phyloP scores from a whole-genome alignment of 2,329 filamentous ascomycete genomes.

The Stachybotrys chartarum region DNA sequence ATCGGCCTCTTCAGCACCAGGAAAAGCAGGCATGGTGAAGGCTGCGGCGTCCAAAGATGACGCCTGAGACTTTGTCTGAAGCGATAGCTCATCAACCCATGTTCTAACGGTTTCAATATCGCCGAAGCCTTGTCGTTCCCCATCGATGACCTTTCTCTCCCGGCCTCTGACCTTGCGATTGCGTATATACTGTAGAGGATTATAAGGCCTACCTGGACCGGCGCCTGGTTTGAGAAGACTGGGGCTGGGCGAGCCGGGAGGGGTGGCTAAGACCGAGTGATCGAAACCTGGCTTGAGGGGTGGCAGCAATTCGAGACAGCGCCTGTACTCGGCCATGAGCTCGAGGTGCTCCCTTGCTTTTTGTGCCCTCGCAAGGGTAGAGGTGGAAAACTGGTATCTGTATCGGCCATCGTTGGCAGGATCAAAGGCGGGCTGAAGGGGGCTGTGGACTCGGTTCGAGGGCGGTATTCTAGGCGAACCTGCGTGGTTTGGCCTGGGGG shows the following conservation, averaged over 20 bases:
- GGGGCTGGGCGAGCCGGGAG: slow-evolving; percentile 24
- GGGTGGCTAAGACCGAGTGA: slow-evolving; percentile 31
- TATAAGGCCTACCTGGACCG: slow-evolving; percentile 65
- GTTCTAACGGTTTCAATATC: slow-evolving; percentile 63
- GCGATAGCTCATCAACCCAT: slow-evolving; percentile 67
- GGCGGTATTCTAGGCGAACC: slow-evolving; percentile 33
- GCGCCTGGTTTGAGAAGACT: slow-evolving; percentile 14
- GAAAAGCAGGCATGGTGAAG: slow-evolving; percentile 34
- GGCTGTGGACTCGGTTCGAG: slow-evolving; percentile 31
- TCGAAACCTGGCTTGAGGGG: slow-evolving; percentile 50
- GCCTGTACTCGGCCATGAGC: slow-evolving; percentile 75
- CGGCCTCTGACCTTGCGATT: slow-evolving; percentile 81
- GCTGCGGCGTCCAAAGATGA: neutral
- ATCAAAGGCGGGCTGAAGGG: slow-evolving; percentile 43
- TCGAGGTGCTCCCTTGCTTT: slow-evolving; percentile 83
- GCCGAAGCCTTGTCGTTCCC: slow-evolving; percentile 68
- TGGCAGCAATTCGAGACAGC: slow-evolving; percentile 70
- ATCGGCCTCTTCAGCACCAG: slow-evolving; percentile 35
- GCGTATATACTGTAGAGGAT: slow-evolving; percentile 86
- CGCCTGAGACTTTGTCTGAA: slow-evolving; percentile 14
- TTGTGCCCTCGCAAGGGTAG: slow-evolving; percentile 73
- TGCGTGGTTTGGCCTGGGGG: slow-evolving; percentile 45
- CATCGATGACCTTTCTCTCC: slow-evolving; percentile 67
- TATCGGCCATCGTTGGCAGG: slow-evolving; percentile 35
- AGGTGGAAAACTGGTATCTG: slow-evolving; percentile 65